phyloP scores from a whole-genome alignment of 352 stramenopile species.

The Pythium biforme region DNA sequence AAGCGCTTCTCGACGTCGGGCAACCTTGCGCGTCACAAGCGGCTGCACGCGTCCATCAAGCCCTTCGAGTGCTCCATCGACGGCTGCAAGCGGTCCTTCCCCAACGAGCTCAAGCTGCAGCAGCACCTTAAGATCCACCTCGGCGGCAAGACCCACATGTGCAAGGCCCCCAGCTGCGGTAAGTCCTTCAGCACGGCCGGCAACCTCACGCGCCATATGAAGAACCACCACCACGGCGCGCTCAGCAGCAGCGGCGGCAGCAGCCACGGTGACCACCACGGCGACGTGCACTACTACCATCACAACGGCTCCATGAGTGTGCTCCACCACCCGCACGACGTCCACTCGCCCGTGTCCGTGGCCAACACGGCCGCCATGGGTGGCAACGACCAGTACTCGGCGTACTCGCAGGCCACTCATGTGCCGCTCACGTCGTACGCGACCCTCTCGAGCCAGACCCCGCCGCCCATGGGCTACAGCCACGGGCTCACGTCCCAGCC shows the following conservation, averaged over 20 bases:
- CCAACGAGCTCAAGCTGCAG: conserved; percentile 22
- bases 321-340: conserved; percentile 15
- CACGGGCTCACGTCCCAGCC: conserved; percentile 14
- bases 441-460: conserved; percentile 13
- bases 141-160: conserved; percentile 50
- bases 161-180: conserved; percentile 37
- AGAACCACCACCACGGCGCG: conserved; percentile 45
- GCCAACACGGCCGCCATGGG: conserved; percentile 11
- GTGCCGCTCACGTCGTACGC: conserved; percentile 26
- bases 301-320: conserved; percentile 15
- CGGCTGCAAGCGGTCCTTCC: conserved; percentile 16
- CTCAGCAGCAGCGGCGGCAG: neutral
- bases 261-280: conserved; percentile 4
- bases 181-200: conserved; percentile 69
- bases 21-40: conserved; percentile 66
- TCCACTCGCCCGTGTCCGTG: conserved; percentile 22
- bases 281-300: conserved; percentile 11
- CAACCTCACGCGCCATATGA: conserved; percentile 70
- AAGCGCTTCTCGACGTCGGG: conserved; percentile 75
- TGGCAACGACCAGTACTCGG: conserved; percentile 14
- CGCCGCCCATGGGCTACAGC: conserved; percentile 9
- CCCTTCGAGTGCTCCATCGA: conserved; percentile 14
- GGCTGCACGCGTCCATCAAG: conserved; percentile 47
- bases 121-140: conserved; percentile 19
- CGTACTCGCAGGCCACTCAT: conserved; percentile 21